A percentile compares a stretch with the other conserved stretches of the same genome.
phyloP scores from a whole-genome alignment of 176 grass and related monocot species.

The Raddia distichophylla region DNA sequence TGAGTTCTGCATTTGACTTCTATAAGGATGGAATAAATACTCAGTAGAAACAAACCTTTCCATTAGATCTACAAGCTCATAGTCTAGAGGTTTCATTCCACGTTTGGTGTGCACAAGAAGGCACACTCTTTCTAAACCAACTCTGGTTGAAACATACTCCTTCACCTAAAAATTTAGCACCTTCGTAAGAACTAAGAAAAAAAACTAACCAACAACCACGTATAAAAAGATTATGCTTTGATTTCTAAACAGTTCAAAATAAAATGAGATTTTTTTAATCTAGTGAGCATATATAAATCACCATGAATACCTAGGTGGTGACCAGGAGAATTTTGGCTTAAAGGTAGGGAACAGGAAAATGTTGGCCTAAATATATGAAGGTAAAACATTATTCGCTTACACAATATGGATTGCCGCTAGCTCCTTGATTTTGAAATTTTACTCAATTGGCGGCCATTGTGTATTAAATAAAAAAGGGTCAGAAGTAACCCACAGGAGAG shows the following conservation, averaged over 20 bases:
- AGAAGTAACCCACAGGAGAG: neutral
- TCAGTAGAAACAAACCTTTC: conserved; percentile 58
- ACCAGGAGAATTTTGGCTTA: neutral
- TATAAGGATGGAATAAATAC: neutral
- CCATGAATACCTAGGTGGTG: neutral
- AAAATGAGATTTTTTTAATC: neutral
- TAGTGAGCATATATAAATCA: neutral
- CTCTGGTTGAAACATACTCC: conserved; percentile 91
- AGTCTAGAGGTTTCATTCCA: conserved; percentile 95
- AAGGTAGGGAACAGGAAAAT: neutral
- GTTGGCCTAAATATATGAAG: neutral
- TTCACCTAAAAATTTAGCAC: conserved; percentile 64
- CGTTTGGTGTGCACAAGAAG: conserved; percentile 95
- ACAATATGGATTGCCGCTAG: neutral
- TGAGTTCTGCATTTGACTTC: neutral
- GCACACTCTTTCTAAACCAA: conserved; percentile 88
- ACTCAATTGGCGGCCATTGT: neutral
- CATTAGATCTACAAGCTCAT: conserved; percentile 89
- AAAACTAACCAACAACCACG: conserved; percentile 5
- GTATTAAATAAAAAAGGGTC: neutral
- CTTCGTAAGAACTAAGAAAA: conserved; percentile 37
- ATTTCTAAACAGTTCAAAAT: conserved; percentile 4
- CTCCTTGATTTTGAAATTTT: conserved; percentile 28
- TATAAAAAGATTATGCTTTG: conserved; percentile 1
- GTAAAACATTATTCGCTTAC: neutral